phyloP scores from a whole-genome alignment of 1,139 yeast species.

The Pichia sp. region DNA sequence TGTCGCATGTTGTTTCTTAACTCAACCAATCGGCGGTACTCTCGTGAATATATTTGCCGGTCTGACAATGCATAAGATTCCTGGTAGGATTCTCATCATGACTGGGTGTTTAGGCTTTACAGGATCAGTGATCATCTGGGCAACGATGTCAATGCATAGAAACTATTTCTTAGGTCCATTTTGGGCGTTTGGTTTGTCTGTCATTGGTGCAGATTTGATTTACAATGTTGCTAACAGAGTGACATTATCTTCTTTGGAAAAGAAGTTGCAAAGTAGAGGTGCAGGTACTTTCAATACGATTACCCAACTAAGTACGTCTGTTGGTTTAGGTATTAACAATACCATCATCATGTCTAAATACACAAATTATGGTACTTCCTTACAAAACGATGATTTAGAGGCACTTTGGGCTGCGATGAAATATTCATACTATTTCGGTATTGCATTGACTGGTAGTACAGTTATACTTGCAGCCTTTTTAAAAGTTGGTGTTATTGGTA shows the following conservation, averaged over 20 bases:
- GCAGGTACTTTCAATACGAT: conserved; percentile 46
- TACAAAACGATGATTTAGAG: conserved; percentile 23
- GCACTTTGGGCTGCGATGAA: conserved; percentile 35
- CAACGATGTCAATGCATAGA: conserved; percentile 34
- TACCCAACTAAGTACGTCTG: conserved; percentile 37
- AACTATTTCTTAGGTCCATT: conserved; percentile 44
- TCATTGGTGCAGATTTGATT: conserved; percentile 45
- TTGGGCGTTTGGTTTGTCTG: conserved; percentile 38
- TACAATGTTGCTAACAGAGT: conserved; percentile 44
- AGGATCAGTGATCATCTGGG: conserved; percentile 39
- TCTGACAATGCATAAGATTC: conserved; percentile 39
- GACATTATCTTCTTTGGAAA: conserved; percentile 39
- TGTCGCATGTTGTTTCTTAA: conserved; percentile 40
- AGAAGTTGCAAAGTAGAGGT: conserved; percentile 40
- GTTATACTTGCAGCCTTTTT: conserved; percentile 36
- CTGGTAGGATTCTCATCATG: conserved; percentile 38
- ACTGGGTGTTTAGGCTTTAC: conserved; percentile 37
- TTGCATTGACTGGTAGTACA: conserved; percentile 35
- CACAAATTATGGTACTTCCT: conserved; percentile 31
- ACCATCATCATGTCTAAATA: conserved; percentile 37
- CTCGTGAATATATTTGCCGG: conserved; percentile 43
- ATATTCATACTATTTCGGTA: conserved; percentile 42
- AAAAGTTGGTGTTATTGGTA: conserved; percentile 36
- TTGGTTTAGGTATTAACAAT: conserved; percentile 41
- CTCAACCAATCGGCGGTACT: conserved; percentile 37